These are phyloP conservation scores for Salvia splendens DNA, from an alignment of 257 asterid species.

Conservation along the genomic window DNA sequence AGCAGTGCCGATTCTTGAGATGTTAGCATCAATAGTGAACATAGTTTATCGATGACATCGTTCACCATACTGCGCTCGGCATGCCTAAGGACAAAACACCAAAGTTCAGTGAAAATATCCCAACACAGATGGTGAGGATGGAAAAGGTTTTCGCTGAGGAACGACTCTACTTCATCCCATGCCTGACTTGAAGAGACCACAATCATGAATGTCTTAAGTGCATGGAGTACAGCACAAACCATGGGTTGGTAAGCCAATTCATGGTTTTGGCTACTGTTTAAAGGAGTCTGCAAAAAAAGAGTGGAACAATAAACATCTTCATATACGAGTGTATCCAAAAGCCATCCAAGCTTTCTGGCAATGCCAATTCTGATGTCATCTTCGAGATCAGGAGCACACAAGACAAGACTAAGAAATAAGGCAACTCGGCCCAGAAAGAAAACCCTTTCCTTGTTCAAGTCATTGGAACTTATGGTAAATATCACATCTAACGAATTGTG, in stretches of 20 bases:
- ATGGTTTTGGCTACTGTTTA: slow-evolving; percentile 44
- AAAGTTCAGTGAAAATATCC: slow-evolving; percentile 81
- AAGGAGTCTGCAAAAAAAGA: slow-evolving; percentile 58
- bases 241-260: slow-evolving; percentile 61
- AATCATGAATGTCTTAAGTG: slow-evolving; percentile 78
- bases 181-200: slow-evolving; percentile 62
- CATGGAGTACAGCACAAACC: slow-evolving; percentile 53
- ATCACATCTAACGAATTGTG: slow-evolving; percentile 41
- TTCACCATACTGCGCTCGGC: slow-evolving; percentile 57
- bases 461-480: slow-evolving; percentile 46
- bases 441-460: slow-evolving; percentile 48
- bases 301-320: slow-evolving; percentile 65
- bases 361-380: slow-evolving; percentile 61
- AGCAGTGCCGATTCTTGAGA: slow-evolving; percentile 52
- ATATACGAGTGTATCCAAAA: slow-evolving; percentile 61
- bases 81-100: slow-evolving; percentile 84
- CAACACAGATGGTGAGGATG: slow-evolving; percentile 89
- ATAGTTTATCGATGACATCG: slow-evolving; percentile 58
- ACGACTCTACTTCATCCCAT: slow-evolving; percentile 72
- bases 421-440: slow-evolving; percentile 62
- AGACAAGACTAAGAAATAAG: slow-evolving; percentile 63
- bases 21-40: slow-evolving; percentile 53
- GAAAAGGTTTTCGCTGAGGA: slow-evolving; percentile 71
- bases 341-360: slow-evolving; percentile 85
- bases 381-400: slow-evolving; percentile 72